Evolutionary conservation across 768 basidiomycete species (phyloP), one percentile per base, ranked within the genome.

Genomic region (Mrakia blollopis): DNA sequence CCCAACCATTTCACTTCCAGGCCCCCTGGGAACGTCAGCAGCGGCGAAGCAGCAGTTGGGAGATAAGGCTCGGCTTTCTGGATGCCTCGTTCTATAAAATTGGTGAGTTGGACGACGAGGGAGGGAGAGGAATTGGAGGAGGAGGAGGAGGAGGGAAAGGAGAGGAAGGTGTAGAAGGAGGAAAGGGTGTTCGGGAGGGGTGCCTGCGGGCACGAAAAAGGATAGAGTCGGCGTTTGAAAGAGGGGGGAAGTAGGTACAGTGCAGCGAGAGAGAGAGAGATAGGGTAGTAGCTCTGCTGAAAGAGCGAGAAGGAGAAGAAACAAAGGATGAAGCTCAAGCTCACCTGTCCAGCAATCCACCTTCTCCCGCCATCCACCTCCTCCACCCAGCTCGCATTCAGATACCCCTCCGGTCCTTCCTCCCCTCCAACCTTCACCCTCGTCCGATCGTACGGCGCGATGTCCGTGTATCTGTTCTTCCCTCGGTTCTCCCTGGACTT

Each of bases 261-360:
- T n/a, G n/a, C n/a, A n/a, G n/a, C n/a, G n/a, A n/a, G n/a, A n/a
- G n/a, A n/a, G n/a, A n/a, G n/a, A n/a, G n/a, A n/a, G n/a, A n/a
- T n/a, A n/a, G n/a, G n/a, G n/a, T n/a, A n/a, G n/a, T n/a, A n/a
- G n/a, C n/a, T n/a, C n/a, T n/a, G n/a, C n/a, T 3, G 50, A 52
- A 52, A 25, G 57, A 65, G 30, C 44, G n/a, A 25, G 61, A 39
- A n/a, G 18, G 35, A 14, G 35, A 25, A 30, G 50, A 60, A 80
- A 67, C 23, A 63, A 67, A 79, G 72, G 54, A 67, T n/a, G 25
- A 10, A 57, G 62, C 62, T 65, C 61, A n/a, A 72, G 39, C 82
- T 79, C 54, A 84, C 83, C 79, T 83, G 83, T 39, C 80, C 78
- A 18, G 83, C 83, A 5, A 83, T 79, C 82, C 83, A 84, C 80